phyloP scores from a whole-genome alignment of 768 basidiomycete species.

The Omphalotus guepiniiformis region DNA sequence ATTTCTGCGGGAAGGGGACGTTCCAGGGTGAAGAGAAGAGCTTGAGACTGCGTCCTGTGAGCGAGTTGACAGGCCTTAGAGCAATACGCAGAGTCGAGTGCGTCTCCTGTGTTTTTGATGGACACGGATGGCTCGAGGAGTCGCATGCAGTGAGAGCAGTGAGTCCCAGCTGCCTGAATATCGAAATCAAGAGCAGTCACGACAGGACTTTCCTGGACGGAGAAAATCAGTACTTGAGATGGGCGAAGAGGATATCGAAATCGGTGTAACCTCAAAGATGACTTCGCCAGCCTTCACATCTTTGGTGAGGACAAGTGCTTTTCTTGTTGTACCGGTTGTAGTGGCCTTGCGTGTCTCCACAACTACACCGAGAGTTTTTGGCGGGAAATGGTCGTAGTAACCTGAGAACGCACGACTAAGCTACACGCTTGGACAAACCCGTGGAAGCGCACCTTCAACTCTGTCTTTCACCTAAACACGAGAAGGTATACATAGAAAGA shows the following conservation, averaged over 20 bases:
- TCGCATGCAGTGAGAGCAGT: constrained; percentile 75
- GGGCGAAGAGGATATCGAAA: constrained; percentile 5
- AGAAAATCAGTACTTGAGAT: constrained; percentile 8
- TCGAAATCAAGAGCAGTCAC: constrained; percentile 70
- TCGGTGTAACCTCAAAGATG: constrained; percentile 61
- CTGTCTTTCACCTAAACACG: constrained; percentile 54
- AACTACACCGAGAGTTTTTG: constrained; percentile 64
- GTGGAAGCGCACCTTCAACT: constrained; percentile 66
- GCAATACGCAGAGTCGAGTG: constrained; percentile 61
- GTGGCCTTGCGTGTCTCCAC: constrained; percentile 36
- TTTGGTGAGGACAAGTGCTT: constrained; percentile 58
- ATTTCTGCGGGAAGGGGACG: constrained; percentile 51
- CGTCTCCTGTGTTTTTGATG: constrained; percentile 38
- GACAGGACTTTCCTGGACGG: constrained; percentile 64
- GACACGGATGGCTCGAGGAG: constrained; percentile 42
- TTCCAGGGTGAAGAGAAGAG: constrained; percentile 68
- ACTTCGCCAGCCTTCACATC: constrained; percentile 68
- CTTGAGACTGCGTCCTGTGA: constrained; percentile 57
- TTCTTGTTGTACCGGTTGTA: constrained; percentile 31
- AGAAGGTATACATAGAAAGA: constrained; percentile 20
- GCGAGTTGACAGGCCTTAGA: constrained; percentile 60
- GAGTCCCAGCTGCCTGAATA: constrained; percentile 58
- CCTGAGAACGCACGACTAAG: constrained; percentile 38
- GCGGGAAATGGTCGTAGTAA: constrained; percentile 78
- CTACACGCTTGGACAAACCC: constrained; percentile 7